Conservation (phyloP, 1,284 basidiomycete species). For the Cystobasidiaceae sp. region DNA sequence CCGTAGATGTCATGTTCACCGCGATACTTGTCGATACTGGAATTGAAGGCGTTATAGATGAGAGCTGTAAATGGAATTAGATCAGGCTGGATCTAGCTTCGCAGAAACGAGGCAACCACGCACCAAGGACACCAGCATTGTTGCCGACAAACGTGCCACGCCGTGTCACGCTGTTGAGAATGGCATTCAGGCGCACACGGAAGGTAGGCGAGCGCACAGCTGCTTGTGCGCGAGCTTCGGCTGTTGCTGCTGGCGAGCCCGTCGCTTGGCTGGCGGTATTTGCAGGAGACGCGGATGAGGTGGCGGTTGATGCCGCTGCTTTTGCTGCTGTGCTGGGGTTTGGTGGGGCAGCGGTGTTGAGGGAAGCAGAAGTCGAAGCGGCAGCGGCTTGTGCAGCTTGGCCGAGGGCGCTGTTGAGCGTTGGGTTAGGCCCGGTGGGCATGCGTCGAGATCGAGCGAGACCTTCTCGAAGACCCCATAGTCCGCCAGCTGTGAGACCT, state of each 20-base stretch:
- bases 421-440: constrained; percentile 45
- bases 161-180: constrained; percentile 93
- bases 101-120: constrained; percentile 47
- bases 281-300: constrained; percentile 26
- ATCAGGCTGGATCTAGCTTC: constrained; percentile 34
- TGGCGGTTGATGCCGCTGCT: constrained; percentile 35
- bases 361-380: constrained; percentile 20
- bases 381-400: constrained; percentile 29
- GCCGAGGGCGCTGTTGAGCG: constrained; percentile 6
- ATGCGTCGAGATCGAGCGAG: constrained; percentile 68
- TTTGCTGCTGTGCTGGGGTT: constrained; percentile 31
- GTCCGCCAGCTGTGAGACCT: constrained; percentile 89
- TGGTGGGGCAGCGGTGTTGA: constrained; percentile 28
- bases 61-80: constrained; percentile 58
- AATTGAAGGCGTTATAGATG: constrained; percentile 94
- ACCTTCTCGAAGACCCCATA: constrained; percentile 95
- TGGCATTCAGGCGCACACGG: constrained; percentile 88
- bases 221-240: constrained; percentile 11
- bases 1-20: constrained; percentile 88
- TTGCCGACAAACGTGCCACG: constrained; percentile 97
- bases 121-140: constrained; percentile 94
- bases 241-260: constrained; percentile 27
- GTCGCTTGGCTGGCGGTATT: constrained; percentile 26
- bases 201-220: constrained; percentile 33
- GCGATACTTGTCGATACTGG: constrained; percentile 78